Conservation (phyloP, 2,329 filamentous ascomycete genomes). For the Plectosphaerella sp. region DNA sequence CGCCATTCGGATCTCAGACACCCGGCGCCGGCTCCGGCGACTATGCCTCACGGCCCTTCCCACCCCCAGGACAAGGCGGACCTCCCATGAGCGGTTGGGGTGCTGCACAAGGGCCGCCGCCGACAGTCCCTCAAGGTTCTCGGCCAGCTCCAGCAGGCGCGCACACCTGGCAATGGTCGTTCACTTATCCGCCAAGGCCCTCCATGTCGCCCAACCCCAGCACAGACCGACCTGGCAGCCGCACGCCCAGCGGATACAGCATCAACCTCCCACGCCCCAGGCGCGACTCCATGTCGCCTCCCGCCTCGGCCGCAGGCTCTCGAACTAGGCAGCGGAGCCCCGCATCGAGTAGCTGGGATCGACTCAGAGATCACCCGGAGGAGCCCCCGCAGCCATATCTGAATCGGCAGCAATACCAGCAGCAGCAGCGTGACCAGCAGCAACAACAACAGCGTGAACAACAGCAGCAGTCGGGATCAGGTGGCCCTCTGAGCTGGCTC, state of each 20-base stretch:
- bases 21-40: neutral
- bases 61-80: neutral
- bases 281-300: conserved; percentile 33
- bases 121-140: neutral
- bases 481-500: conserved; percentile 36
- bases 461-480: conserved; percentile 25
- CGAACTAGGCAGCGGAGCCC: conserved; percentile 33
- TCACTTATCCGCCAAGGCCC: conserved; percentile 4
- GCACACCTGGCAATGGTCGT: neutral
- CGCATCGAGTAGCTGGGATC: conserved; percentile 24
- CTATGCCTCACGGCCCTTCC: neutral
- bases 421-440: too few relatives aligned
- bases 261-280: conserved; percentile 16
- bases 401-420: too few relatives aligned
- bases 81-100: neutral
- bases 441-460: neutral
- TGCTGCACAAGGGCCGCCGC: too few relatives aligned
- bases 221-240: neutral
- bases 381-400: too few relatives aligned
- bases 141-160: neutral
- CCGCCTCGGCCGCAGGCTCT: conserved; percentile 21
- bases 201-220: neutral
- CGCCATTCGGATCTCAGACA: neutral
- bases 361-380: conserved; percentile 20
- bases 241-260: conserved; percentile 7